Percentiles rank a stretch among this genome's conserved stretches.
Conservation (phyloP, 225 moss, liverwort and hornwort genomes). For the Rhytidiadelphus loreus region DNA sequence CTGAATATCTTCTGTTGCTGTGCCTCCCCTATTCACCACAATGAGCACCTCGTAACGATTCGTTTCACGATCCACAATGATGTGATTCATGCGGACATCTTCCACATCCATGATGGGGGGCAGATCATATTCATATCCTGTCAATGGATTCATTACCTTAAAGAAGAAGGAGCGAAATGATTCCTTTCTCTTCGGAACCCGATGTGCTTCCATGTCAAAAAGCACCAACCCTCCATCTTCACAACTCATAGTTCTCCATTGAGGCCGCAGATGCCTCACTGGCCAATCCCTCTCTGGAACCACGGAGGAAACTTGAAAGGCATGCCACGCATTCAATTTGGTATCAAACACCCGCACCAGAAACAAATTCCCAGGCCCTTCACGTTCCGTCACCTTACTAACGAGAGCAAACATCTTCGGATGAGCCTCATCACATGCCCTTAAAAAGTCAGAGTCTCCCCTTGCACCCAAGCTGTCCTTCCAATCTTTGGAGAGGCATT, state of each 20-base stretch:
- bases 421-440: neutral
- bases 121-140: neutral
- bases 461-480: neutral
- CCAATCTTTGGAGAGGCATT: neutral
- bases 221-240: neutral
- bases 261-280: neutral
- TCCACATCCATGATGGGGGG: neutral
- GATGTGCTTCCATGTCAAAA: neutral
- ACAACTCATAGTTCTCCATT: too few species aligned
- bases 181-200: too few species aligned
- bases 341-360: neutral
- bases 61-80: neutral
- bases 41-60: neutral
- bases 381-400: neutral
- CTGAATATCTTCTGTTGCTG: neutral
- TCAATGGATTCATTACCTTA: neutral
- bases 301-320: neutral
- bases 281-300: neutral
- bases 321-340: neutral
- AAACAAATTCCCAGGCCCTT: neutral
- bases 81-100: accelerated
- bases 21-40: neutral
- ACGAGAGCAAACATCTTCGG: neutral
- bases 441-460: neutral
- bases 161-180: neutral